Percentiles rank a stretch among this genome's conserved stretches.
Evolutionary conservation across 257 asterid species (phyloP).

Genomic region (Solanum chmielewskii): DNA sequence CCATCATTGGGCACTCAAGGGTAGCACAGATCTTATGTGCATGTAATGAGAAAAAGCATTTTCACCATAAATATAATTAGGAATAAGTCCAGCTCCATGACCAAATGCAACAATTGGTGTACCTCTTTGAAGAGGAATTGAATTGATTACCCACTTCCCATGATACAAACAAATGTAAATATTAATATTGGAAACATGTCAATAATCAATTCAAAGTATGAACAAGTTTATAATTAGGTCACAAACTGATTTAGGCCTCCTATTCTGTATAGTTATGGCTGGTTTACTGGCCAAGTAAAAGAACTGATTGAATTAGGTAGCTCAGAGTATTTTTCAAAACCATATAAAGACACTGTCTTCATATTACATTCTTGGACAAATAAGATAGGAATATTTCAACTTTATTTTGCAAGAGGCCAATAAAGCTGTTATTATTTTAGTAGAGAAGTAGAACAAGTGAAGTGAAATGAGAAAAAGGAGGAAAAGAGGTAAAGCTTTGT

Average conservation of each 20-base stretch:
- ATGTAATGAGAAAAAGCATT: constrained; percentile 69
- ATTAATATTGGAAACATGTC: too few relatives aligned
- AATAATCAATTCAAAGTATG: neutral
- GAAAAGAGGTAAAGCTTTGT: neutral
- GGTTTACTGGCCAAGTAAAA: too few relatives aligned
- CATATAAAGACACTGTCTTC: too few relatives aligned
- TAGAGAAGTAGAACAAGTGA: neutral
- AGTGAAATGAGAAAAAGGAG: neutral
- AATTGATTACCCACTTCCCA: neutral
- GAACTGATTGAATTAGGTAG: too few relatives aligned
- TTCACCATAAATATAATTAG: constrained; percentile 59
- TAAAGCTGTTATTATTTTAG: neutral
- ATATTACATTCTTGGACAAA: neutral
- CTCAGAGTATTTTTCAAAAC: too few relatives aligned
- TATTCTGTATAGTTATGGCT: too few relatives aligned
- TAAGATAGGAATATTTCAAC: neutral
- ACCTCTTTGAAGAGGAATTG: constrained; percentile 2
- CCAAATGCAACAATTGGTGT: neutral
- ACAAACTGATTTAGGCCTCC: too few relatives aligned
- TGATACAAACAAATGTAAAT: neutral
- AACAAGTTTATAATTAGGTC: too few relatives aligned
- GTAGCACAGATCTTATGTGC: constrained; percentile 56
- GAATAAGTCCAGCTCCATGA: constrained; percentile 62
- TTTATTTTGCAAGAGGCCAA: neutral
- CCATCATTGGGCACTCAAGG: too few relatives aligned